phyloP scores from a whole-genome alignment of 2,329 filamentous ascomycete genomes.

The Sphaerulina vaccinii region DNA sequence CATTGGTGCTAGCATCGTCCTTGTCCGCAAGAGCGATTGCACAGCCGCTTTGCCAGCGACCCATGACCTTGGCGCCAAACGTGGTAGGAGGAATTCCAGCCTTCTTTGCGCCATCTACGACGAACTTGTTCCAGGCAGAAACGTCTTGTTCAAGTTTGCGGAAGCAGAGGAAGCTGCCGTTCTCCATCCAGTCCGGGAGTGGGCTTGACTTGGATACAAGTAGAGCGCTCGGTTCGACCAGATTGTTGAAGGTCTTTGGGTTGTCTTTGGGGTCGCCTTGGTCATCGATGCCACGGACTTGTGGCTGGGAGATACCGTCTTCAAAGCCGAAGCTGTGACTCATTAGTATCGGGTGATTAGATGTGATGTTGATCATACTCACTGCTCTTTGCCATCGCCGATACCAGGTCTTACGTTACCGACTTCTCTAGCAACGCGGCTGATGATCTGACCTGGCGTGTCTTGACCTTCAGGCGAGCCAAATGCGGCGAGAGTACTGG shows the following conservation, averaged over 20 bases:
- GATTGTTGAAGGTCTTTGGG: constrained; percentile 32
- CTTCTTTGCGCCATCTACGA: constrained; percentile 35
- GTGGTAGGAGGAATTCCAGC: constrained; percentile 33
- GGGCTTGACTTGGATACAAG: constrained; percentile 21
- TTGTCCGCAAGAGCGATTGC: neutral
- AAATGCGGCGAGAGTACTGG: constrained; percentile 32
- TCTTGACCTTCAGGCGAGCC: neutral
- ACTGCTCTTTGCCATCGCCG: constrained; percentile 42
- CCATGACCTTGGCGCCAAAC: constrained; percentile 45
- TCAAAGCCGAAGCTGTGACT: constrained; percentile 43
- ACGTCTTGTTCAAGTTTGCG: constrained; percentile 47
- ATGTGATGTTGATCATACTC: no score
- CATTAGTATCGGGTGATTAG: no score
- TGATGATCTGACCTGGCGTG: neutral
- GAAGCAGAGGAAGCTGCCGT: constrained; percentile 48
- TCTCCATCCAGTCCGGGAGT: constrained; percentile 39
- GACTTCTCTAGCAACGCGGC: neutral
- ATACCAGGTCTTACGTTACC: constrained; percentile 38
- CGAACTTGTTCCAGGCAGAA: constrained; percentile 45
- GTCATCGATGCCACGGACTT: constrained; percentile 31
- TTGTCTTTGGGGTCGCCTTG: constrained; percentile 27
- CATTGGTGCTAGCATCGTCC: neutral
- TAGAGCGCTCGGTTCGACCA: constrained; percentile 37
- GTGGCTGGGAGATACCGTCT: constrained; percentile 45
- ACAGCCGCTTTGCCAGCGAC: constrained; percentile 41